Percentiles rank a stretch among this genome's conserved stretches.
phyloP scores from a whole-genome alignment of 1,284 basidiomycete genomes.

The Sporisorium scitamineum region DNA sequence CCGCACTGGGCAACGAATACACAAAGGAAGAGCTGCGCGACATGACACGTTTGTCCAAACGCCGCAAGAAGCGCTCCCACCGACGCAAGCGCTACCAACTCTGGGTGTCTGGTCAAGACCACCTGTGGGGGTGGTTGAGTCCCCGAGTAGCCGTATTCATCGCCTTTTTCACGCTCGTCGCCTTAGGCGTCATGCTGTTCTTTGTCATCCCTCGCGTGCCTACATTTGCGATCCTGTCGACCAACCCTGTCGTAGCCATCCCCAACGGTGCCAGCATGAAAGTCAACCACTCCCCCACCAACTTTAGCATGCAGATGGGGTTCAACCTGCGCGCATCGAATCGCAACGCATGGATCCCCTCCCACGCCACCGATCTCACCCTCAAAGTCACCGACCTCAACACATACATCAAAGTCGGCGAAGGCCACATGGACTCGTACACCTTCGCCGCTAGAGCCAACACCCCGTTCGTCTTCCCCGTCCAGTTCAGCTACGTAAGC shows the following conservation, averaged over 20 bases:
- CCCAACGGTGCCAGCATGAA: conserved; percentile 58
- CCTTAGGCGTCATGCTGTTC: conserved; percentile 53
- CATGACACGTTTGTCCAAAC: conserved; percentile 47
- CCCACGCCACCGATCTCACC: conserved; percentile 32
- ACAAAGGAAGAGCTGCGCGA: conserved; percentile 54
- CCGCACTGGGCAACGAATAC: conserved; percentile 62
- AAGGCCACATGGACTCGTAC: conserved; percentile 29
- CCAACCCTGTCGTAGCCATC: conserved; percentile 49
- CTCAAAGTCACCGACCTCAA: conserved; percentile 51
- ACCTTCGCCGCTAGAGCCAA: conserved; percentile 32
- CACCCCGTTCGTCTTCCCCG: conserved; percentile 54
- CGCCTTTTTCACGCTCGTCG: conserved; percentile 39
- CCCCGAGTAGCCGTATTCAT: conserved; percentile 57
- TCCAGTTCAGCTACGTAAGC: conserved; percentile 50
- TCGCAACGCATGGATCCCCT: conserved; percentile 43
- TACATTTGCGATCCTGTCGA: conserved; percentile 49
- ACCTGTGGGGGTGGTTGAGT: conserved; percentile 54
- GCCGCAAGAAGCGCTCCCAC: conserved; percentile 30
- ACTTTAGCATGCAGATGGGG: conserved; percentile 59
- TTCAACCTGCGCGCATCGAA: conserved; percentile 61
- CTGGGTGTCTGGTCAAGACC: conserved; percentile 56
- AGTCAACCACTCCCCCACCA: conserved; percentile 49
- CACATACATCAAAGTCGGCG: conserved; percentile 45
- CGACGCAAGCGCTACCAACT: conserved; percentile 32
- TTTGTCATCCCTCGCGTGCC: conserved; percentile 66